Evolutionary conservation across 78 protist genomes (phyloP), one percentile per base, ranked within the genome.

Genomic region (Tieghemostelium lacteum): DNA sequence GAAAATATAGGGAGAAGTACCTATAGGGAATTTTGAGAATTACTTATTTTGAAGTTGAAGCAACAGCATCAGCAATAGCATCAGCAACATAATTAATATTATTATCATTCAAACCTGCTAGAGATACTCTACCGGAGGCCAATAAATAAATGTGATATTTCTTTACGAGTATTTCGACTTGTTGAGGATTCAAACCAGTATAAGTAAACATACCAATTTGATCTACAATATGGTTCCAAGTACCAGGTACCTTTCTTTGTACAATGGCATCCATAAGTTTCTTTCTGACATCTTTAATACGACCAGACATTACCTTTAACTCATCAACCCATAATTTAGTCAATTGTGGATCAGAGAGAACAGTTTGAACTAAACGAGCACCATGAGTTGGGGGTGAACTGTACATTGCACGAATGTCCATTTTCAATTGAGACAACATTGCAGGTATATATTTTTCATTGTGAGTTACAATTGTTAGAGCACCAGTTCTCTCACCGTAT

Each of bases 171-270:
- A 20, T 61, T 33, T 95, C 91, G 29, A 83, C 93, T 83, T 89
- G 94, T 14, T 69, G 50, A 42, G 78, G 58, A 16, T 62, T 28
- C 16, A 97, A 77, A 67, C 99, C 99, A 6, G 98, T 93, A 95
- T 75, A 98, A 76, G 97, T 94, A 92, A 98, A 98, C 99, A 98
- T 98, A 55, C 99, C 99, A 37, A 94, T 92, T 91, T 98, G 99
- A 10, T 73, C 8, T 14, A 70, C 40, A 67, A 97, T 91, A 83
- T 98, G 99, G 16, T 33, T 49, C 99, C 99, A 98, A 65, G 52
- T 50, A n/a, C 97, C 94, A 16, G 98, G 94, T 6, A 95, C 70
- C 16, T 92, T 93, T 24, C 50, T 36, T 2, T 36, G 87, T 20
- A 49, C 71, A 49, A 96, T 83, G 7, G 92, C 95, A 55, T 93